phyloP scores from a whole-genome alignment of 768 basidiomycete genomes.

The Boletus fagicola region DNA sequence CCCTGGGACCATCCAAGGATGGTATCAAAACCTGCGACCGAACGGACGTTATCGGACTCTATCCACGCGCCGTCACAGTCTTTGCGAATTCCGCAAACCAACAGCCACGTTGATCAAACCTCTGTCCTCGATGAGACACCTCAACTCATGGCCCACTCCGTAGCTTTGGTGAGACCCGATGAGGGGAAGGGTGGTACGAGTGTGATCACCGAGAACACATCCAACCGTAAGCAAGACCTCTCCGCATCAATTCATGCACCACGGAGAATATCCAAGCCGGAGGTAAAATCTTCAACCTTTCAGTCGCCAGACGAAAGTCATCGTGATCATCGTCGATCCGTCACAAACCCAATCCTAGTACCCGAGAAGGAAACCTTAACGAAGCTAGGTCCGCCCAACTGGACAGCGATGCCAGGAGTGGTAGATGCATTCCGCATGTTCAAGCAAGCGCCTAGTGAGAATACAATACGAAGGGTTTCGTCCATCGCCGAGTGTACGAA shows the following conservation, averaged over 20 bases:
- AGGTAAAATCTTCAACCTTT: not conserved
- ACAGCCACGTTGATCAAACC: not conserved
- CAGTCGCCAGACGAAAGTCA: not conserved
- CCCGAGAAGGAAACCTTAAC: not conserved
- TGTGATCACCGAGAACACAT: not conserved
- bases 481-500: slow-evolving; percentile 2
- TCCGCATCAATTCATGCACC: slow-evolving; percentile 16
- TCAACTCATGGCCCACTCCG: not conserved
- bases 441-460: slow-evolving; percentile 3
- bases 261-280: not conserved
- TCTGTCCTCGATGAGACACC: not conserved
- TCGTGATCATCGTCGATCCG: not conserved
- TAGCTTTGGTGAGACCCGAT: not conserved
- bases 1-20: not conserved
- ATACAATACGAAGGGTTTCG: slow-evolving; percentile 8
- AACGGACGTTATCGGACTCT: slow-evolving; percentile 12
- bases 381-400: slow-evolving; percentile 8
- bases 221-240: not conserved
- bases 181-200: not conserved
- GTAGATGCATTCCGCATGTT: slow-evolving; percentile 17
- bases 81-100: not conserved
- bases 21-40: not conserved
- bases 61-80: slow-evolving; percentile 16
- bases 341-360: not conserved
- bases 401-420: slow-evolving; percentile 21